Base-by-base conservation (phyloP, 1,139 yeast species). In the Debaryomyces nepalensis region DNA sequence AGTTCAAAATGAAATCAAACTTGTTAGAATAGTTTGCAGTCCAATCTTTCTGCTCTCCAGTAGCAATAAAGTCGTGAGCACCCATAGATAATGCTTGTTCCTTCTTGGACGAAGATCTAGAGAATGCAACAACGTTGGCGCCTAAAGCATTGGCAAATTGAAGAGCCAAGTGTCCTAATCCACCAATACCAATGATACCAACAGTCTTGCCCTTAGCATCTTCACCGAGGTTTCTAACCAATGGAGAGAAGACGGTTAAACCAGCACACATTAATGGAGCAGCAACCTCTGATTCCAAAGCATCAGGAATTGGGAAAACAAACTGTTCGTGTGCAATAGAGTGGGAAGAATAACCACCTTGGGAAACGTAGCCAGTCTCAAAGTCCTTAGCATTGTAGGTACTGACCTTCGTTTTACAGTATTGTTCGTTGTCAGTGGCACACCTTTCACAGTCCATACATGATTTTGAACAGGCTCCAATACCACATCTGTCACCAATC, bases 261-360 rank as follows among this genome's bases (percentile, higher is more conserved):
- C 88, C 88, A 32, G 82, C 87, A 66, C 88, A 83, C 68, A 82
- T 64, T 57, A 83, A 68, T 19, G 87, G 87, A 12, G 85, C 86
- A 27, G 81, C 87, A 40, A 64, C 59, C 40, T 64, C 69, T 19
- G 74, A 60, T 15, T 66, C 61, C 46, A 81, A 56, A 16, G 45
- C 59, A n/a, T 80, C 82, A 16, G 88, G 88, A 44, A 82, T 75
- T 19, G 74, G 72, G 61, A 81, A 75, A 5, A 69, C 80, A 54
- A 77, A 79, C 42, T 70, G 64, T 52, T 79, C 80, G 54, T 75
- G 66, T 33, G 77, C 81, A 46, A 82, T 71, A 32, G 78, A 63
- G 58, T 77, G 80, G 34, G 81, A 73, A 7, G 87, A 64, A 58
- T 80, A 81, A 5, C 88, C 87, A 53, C 88, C 88, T 51, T 79